Evolutionary conservation across 2,329 filamentous ascomycete species (phyloP), one percentile per base, ranked within the genome.

Genomic region (Scedosporium apiospermum): DNA sequence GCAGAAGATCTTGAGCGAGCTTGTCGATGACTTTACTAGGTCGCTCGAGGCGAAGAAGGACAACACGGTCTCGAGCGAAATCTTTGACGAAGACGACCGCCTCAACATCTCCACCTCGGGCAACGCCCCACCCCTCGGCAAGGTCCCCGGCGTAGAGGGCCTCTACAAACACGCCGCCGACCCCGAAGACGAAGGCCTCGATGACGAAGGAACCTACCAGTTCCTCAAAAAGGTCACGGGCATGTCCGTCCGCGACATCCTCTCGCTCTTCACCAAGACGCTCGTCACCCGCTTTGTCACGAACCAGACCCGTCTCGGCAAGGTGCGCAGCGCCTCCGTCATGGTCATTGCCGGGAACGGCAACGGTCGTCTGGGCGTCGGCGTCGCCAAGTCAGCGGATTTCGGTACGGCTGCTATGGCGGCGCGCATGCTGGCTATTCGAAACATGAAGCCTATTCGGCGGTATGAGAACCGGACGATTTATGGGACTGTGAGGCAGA

Each of bases 261-360:
- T 80, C 57, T 67, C 71, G 4, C 72, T 96, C 64, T 80, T 83
- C 63, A 77, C 84, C 66, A 96, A 96, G 81, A 80, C 82, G 58
- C 77, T 99, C 57, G 89, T 96, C 57, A 71, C 72, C 4, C 90
- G 93, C 70, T 76, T 77, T 49, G 95, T 99, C 64, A 80, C 85
- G 67, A 98, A 99, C 77, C 93, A 98, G 82, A 98, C 95, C 23
- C 90, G 93, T 79, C 86, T 99, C 76, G 95, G 95, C 72, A 99
- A 98, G 82, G 88, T 99, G 64, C 82, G 83, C 68, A 90, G 88
- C 74, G 70, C 82, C 49, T 96, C 93, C 70, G 81, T 86, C 68
- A 77, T 98, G 65, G 87, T 87, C 49, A 87, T 97, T 68, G 93
- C 92, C 5, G 95, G 95, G 61, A 96, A 98, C 75, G 83, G 86